Conservation (phyloP, 2,329 filamentous ascomycete species). For the Verticillium tricorpus region DNA sequence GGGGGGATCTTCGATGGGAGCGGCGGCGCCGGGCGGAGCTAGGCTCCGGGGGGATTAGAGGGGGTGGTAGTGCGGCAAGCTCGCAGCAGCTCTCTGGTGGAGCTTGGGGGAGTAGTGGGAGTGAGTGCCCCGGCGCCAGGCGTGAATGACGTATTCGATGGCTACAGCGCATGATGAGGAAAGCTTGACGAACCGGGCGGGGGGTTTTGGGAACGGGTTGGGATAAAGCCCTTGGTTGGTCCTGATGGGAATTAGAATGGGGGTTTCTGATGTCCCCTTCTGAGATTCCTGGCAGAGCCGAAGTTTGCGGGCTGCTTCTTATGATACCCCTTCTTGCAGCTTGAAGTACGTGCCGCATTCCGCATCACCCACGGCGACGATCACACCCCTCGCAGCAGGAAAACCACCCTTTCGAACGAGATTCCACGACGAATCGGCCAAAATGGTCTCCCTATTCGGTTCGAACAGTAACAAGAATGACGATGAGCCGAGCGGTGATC, state of each 20-base stretch:
- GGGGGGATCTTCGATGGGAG: not conserved
- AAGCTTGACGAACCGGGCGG: not conserved
- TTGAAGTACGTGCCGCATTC: not conserved
- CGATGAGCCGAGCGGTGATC: not conserved
- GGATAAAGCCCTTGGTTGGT: not conserved
- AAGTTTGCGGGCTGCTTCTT: not conserved
- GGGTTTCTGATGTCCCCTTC: not conserved
- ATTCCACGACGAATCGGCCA: not conserved
- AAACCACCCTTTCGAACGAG: not conserved
- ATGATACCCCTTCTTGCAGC: not conserved
- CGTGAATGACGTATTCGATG: conserved; percentile 1
- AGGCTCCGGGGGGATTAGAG: not conserved
- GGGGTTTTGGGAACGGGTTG: not conserved
- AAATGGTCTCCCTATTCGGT: not conserved
- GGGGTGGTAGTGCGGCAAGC: not conserved
- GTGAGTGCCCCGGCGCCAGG: not conserved
- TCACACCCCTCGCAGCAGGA: not conserved
- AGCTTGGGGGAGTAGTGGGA: not conserved
- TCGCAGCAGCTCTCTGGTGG: too few species aligned
- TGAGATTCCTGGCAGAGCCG: not conserved
- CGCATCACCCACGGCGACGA: not conserved
- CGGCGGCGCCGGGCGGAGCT: conserved; percentile 2
- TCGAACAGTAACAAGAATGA: conserved; percentile 1
- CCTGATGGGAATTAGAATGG: not conserved
- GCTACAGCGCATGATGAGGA: not conserved